Conservation (phyloP, 176 grass and related monocot species). For the Cenchrus fungigraminus region DNA sequence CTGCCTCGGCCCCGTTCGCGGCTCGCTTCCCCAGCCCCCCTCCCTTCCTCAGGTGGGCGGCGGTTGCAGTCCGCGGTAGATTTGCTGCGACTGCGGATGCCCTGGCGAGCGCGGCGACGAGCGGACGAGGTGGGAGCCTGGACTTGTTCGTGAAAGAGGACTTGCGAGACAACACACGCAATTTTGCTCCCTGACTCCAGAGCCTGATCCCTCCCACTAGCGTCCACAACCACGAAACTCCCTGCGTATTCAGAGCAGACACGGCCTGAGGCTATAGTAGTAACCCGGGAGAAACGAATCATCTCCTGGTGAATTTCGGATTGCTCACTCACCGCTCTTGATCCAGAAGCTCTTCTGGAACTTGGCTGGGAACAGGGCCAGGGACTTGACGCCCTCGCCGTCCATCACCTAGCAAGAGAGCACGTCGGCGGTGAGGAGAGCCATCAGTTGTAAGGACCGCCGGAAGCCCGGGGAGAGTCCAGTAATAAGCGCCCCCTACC, state of each 20-base stretch:
- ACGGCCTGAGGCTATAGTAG: neutral
- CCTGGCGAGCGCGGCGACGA: no score
- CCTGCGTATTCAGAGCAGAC: constrained; percentile 48
- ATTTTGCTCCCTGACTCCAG: constrained; percentile 95
- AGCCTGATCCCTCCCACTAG: constrained; percentile 75
- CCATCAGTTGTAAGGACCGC: no score
- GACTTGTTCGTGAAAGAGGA: constrained; percentile 84
- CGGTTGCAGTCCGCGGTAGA: no score
- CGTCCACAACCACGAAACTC: constrained; percentile 82
- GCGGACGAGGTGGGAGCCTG: neutral
- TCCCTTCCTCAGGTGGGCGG: no score
- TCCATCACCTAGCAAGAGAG: constrained; percentile 73
- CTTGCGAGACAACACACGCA: constrained; percentile 72
- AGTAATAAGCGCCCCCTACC: constrained; percentile 25
- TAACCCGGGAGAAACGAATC: neutral
- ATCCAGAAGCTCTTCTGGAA: constrained; percentile 99
- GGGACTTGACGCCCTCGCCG: constrained; percentile 64
- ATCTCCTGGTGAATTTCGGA: neutral
- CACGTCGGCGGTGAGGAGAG: constrained; percentile 7
- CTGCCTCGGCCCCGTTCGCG: no score
- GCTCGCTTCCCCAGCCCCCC: no score
- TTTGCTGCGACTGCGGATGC: no score
- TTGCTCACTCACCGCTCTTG: constrained; percentile 63
- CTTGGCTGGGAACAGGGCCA: constrained; percentile 90
- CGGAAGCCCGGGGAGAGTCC: neutral